Percentiles rank a stretch among this genome's conserved stretches.
These are phyloP conservation scores for Cordyceps farinosa DNA, from an alignment of 2,329 filamentous ascomycete genomes.

Conservation along the genomic window DNA sequence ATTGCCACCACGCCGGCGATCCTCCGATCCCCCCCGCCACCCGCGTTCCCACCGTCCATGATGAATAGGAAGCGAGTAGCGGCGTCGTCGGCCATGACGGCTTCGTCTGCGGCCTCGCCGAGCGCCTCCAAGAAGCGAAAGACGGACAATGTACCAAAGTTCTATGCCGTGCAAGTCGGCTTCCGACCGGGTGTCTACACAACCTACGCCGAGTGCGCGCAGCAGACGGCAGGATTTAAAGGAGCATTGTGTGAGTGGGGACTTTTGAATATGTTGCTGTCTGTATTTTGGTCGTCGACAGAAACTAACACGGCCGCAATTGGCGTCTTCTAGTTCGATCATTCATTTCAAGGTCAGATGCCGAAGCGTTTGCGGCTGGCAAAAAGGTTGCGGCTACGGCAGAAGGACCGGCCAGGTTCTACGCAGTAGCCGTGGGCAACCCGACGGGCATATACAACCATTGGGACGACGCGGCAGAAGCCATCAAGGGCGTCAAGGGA, in stretches of 20 bases:
- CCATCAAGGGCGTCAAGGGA: conserved; percentile 70
- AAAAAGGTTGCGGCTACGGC: conserved; percentile 39
- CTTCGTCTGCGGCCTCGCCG: conserved; percentile 19
- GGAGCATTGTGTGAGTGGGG: conserved; percentile 63
- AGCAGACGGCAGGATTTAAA: conserved; percentile 56
- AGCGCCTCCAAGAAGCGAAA: conserved; percentile 45
- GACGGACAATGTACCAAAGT: conserved; percentile 50
- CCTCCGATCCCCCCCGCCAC: not conserved
- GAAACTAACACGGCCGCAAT: not conserved
- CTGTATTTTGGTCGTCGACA: not conserved
- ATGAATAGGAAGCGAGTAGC: conserved; percentile 33
- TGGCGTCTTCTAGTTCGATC: conserved; percentile 63
- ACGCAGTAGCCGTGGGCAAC: conserved; percentile 58
- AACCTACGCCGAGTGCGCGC: conserved; percentile 58
- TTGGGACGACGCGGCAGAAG: conserved; percentile 67
- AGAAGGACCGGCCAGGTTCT: conserved; percentile 48
- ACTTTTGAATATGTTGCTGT: not conserved
- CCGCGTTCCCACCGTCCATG: not conserved
- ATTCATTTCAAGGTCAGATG: conserved; percentile 69
- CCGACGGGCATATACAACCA: conserved; percentile 57
- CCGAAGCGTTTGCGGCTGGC: conserved; percentile 71
- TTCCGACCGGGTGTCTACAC: conserved; percentile 58
- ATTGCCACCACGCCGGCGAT: not conserved
- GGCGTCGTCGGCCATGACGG: conserved; percentile 19
- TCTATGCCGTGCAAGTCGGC: conserved; percentile 60